A percentile compares a stretch with the other conserved stretches of the same genome.
These are phyloP conservation scores for Saposhnikovia divaricata DNA, from an alignment of 129 eudicot species.

Conservation along the genomic window DNA sequence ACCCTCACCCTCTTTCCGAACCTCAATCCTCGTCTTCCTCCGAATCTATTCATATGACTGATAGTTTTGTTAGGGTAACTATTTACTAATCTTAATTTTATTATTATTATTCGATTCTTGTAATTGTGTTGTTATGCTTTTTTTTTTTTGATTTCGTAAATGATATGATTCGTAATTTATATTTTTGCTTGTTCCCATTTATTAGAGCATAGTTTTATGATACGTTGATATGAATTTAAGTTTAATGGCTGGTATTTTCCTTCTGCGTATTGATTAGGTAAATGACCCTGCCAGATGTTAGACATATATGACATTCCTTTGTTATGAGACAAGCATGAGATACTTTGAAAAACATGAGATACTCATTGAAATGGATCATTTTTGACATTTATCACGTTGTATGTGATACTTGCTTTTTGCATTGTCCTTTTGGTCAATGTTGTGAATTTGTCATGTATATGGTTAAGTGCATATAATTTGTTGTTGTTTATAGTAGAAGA, in stretches of 20 bases:
- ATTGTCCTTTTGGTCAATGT: too few relatives aligned
- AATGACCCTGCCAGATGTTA: neutral
- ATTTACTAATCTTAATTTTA: neutral
- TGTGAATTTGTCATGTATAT: neutral
- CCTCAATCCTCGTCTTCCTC: conserved; percentile 27
- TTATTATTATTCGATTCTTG: neutral
- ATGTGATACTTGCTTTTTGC: neutral
- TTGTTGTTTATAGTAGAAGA: neutral
- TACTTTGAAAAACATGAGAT: too few relatives aligned
- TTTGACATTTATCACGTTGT: neutral
- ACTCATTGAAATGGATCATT: neutral
- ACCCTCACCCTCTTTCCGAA: conserved; percentile 36
- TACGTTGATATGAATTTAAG: neutral
- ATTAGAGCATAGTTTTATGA: neutral
- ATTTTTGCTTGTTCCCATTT: too few relatives aligned
- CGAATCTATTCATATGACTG: conserved; percentile 55
- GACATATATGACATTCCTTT: neutral
- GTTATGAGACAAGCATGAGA: too few relatives aligned
- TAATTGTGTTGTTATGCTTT: neutral
- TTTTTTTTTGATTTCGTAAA: neutral
- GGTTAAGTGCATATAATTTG: too few relatives aligned
- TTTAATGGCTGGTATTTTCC: neutral
- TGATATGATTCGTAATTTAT: too few relatives aligned
- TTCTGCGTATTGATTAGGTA: neutral
- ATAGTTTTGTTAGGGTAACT: conserved; percentile 62